These are phyloP conservation scores for Scleroderma citrinum DNA, from an alignment of 768 basidiomycete species.

Conservation along the genomic window DNA sequence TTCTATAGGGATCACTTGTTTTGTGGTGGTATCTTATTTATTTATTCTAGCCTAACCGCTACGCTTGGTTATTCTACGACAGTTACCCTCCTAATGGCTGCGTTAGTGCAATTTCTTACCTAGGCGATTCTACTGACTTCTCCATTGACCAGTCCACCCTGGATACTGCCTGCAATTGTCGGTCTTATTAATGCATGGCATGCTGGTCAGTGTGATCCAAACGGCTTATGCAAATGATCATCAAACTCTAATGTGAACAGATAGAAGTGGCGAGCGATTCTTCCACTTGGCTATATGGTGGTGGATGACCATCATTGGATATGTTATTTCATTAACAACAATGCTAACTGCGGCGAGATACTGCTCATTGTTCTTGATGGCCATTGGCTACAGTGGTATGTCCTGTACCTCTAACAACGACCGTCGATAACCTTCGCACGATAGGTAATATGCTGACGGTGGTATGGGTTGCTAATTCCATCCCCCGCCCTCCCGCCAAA, in stretches of 20 bases:
- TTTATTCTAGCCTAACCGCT: slow-evolving; percentile 39
- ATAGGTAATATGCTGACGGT: slow-evolving; percentile 35
- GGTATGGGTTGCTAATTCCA: slow-evolving; percentile 58
- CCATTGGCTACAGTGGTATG: slow-evolving; percentile 43
- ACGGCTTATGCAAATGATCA: not conserved
- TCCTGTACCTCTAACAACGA: not conserved
- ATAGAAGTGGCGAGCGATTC: slow-evolving; percentile 58
- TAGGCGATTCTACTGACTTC: not conserved
- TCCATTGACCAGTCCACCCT: slow-evolving; percentile 53
- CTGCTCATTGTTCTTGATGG: slow-evolving; percentile 60
- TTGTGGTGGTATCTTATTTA: not conserved
- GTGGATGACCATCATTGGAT: slow-evolving; percentile 58
- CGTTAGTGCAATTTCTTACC: slow-evolving; percentile 35
- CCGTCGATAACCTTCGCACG: not conserved
- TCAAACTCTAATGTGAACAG: slow-evolving; percentile 19
- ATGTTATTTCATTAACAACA: slow-evolving; percentile 54
- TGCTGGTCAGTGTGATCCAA: slow-evolving; percentile 32
- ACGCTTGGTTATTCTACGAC: slow-evolving; percentile 62
- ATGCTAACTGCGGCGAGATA: slow-evolving; percentile 49
- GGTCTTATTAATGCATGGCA: slow-evolving; percentile 53
- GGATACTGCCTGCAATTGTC: slow-evolving; percentile 46
- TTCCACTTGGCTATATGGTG: slow-evolving; percentile 53
- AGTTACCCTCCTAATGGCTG: slow-evolving; percentile 50
- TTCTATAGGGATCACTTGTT: not conserved
- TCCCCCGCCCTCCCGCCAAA: slow-evolving; percentile 57